These are phyloP conservation scores for Coemansia sp. DNA, from an alignment of 192 early-diverging fungal species.

Conservation along the genomic window DNA sequence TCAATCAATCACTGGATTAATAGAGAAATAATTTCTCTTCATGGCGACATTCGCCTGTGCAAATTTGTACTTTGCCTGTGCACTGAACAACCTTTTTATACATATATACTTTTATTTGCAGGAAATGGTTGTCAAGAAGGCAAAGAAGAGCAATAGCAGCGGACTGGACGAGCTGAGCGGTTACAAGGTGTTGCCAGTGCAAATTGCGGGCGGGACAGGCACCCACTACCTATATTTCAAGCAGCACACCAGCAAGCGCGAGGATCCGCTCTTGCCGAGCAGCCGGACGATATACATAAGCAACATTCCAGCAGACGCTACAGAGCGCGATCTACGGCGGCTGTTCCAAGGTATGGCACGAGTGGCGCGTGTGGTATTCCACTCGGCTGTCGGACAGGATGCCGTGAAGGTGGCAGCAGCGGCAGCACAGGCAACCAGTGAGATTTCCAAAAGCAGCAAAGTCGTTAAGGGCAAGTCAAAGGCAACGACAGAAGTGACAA, in stretches of 20 bases:
- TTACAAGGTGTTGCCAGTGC: conserved; percentile 60
- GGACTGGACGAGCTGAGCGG: conserved; percentile 56
- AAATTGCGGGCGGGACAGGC: conserved; percentile 20
- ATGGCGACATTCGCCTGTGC: neutral
- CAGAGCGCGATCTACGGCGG: conserved; percentile 63
- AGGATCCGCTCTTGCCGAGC: conserved; percentile 57
- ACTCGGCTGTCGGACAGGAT: conserved; percentile 49
- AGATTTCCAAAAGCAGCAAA: conserved; percentile 38
- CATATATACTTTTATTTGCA: neutral
- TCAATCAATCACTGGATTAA: neutral
- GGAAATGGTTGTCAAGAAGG: conserved; percentile 30
- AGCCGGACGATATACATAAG: conserved; percentile 67
- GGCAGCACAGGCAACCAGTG: conserved; percentile 36
- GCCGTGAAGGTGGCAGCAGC: conserved; percentile 21
- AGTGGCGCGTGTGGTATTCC: conserved; percentile 60
- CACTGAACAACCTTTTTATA: neutral
- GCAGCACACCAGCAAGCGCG: conserved; percentile 52
- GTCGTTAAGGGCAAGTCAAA: conserved; percentile 26
- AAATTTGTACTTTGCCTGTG: neutral
- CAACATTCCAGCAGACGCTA: conserved; percentile 71
- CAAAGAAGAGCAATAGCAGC: conserved; percentile 17
- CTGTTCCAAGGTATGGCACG: conserved; percentile 63
- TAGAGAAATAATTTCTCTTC: neutral
- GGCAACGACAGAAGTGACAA: conserved; percentile 25
- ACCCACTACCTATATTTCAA: conserved; percentile 62